Evolutionary conservation across 73 alveolate genomes (phyloP).

Genomic region (Uronychia binucleata): DNA sequence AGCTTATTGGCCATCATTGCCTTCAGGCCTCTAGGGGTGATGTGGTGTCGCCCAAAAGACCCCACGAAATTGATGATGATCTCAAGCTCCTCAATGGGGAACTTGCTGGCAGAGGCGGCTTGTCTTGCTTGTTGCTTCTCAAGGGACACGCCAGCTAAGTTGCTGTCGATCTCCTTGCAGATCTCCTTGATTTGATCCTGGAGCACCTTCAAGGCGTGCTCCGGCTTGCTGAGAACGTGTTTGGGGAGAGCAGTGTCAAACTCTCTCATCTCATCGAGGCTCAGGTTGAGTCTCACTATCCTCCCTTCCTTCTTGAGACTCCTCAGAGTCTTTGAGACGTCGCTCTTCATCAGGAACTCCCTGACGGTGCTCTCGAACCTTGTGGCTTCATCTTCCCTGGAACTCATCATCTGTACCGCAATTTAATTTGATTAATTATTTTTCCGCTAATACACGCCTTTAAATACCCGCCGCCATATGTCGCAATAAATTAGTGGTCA

Average conservation of each 20-base stretch:
- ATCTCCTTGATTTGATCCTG: constrained; percentile 63
- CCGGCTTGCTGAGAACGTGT: constrained; percentile 57
- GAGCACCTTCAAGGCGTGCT: constrained; percentile 55
- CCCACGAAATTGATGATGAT: constrained; percentile 88
- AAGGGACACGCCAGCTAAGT: background rate
- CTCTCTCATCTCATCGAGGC: constrained; percentile 73
- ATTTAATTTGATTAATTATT: too few species aligned
- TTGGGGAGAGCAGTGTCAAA: constrained; percentile 63
- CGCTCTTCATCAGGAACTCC: background rate
- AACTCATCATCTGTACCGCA: background rate
- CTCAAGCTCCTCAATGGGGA: constrained; percentile 62
- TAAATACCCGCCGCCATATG: background rate
- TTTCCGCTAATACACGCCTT: background rate
- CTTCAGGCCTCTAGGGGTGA: constrained; percentile 96
- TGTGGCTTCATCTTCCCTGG: too few species aligned
- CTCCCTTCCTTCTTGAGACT: background rate
- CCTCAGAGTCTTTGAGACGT: background rate
- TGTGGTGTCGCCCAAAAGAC: constrained; percentile 91
- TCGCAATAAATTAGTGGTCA: background rate
- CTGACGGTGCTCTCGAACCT: too few species aligned
- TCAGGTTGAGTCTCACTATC: constrained; percentile 49
- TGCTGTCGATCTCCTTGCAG: constrained; percentile 8
- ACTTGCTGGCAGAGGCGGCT: constrained; percentile 14
- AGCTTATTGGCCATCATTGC: constrained; percentile 84
- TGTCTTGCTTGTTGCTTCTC: background rate